Percentiles rank a stretch among this genome's conserved stretches.
These are phyloP conservation scores for Fusarium tuaranense DNA, from an alignment of 2,329 filamentous ascomycete genomes.

Conservation along the genomic window DNA sequence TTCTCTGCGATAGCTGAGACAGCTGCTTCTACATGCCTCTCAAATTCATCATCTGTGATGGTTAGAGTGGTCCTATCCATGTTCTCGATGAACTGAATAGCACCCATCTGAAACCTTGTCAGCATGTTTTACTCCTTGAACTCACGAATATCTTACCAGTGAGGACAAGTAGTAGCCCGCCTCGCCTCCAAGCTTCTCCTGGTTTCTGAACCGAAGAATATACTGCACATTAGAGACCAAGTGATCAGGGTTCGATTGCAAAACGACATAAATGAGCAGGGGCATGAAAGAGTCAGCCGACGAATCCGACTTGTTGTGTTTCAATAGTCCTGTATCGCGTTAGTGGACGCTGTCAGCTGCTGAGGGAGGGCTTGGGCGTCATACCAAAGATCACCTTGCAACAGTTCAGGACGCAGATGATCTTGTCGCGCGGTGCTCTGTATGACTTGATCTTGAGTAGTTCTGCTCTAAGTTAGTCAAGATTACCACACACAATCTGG, in stretches of 20 bases:
- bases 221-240: constrained; percentile 98
- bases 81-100: constrained; percentile 95
- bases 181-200: constrained; percentile 97
- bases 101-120: constrained; percentile 74
- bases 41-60: constrained; percentile 94
- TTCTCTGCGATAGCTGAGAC: constrained; percentile 96
- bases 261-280: constrained; percentile 92
- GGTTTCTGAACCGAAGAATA: constrained; percentile 95
- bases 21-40: constrained; percentile 93
- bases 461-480: constrained; percentile 64
- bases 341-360: neutral
- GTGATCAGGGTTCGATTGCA: constrained; percentile 94
- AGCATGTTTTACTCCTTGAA: neutral
- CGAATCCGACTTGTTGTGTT: constrained; percentile 92
- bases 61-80: constrained; percentile 94
- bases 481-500: neutral
- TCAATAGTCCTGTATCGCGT: constrained; percentile 76
- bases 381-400: constrained; percentile 98
- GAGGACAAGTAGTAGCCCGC: constrained; percentile 98
- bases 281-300: constrained; percentile 97
- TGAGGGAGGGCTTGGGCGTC: neutral
- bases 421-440: constrained; percentile 95
- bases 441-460: constrained; percentile 97
- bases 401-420: constrained; percentile 97
- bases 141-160: constrained; percentile 67